phyloP scores from a whole-genome alignment of 2,329 filamentous ascomycete genomes.

The Fusarium paranaense region DNA sequence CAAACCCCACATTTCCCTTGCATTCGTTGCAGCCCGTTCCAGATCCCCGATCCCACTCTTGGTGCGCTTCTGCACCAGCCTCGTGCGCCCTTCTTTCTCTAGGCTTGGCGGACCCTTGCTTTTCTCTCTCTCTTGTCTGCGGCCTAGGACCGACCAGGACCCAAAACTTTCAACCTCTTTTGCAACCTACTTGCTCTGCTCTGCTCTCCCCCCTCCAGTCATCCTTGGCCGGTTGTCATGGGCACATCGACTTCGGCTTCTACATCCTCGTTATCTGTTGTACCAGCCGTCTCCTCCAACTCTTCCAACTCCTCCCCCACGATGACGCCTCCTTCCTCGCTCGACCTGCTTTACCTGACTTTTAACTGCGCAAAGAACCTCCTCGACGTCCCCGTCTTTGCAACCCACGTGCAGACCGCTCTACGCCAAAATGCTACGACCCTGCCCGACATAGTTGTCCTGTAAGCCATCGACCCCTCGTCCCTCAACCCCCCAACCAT shows the following conservation, averaged over 20 bases:
- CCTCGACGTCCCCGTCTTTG: slow-evolving; percentile 77
- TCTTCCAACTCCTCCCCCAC: slow-evolving; percentile 22
- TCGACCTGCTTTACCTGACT: slow-evolving; percentile 83
- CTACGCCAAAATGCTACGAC: slow-evolving; percentile 62
- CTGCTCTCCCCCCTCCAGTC: neutral
- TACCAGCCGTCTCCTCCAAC: slow-evolving; percentile 4
- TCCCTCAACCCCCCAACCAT: slow-evolving; percentile 12
- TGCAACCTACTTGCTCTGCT: neutral
- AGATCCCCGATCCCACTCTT: slow-evolving; percentile 24
- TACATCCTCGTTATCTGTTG: slow-evolving; percentile 4
- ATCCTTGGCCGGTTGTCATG: slow-evolving; percentile 9
- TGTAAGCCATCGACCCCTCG: slow-evolving; percentile 58
- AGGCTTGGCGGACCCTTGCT: slow-evolving; percentile 21
- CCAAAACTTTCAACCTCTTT: neutral
- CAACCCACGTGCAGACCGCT: slow-evolving; percentile 73
- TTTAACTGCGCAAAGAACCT: slow-evolving; percentile 87
- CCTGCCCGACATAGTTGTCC: slow-evolving; percentile 66
- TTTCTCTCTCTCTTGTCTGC: slow-evolving; percentile 2
- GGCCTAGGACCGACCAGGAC: neutral
- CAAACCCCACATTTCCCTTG: slow-evolving; percentile 32
- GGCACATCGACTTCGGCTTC: slow-evolving; percentile 12
- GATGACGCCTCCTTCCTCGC: slow-evolving; percentile 58
- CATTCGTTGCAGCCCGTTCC: slow-evolving; percentile 26
- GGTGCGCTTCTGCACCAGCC: slow-evolving; percentile 15
- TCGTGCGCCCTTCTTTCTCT: slow-evolving; percentile 21